Evolutionary conservation across 1,139 yeast species (phyloP).

Genomic region (Candida tropicalis): DNA sequence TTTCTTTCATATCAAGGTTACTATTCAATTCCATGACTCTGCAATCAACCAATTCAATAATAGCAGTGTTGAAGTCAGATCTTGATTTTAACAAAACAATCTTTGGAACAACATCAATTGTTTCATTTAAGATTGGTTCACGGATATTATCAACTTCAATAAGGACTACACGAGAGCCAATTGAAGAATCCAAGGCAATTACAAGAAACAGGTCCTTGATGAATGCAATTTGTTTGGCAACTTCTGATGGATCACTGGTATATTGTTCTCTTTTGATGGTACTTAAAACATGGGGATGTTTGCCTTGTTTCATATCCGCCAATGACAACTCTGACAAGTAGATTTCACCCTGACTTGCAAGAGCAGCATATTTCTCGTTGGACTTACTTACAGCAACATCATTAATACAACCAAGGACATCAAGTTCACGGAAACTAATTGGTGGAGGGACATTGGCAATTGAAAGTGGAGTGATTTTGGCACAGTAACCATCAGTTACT

Average conservation of each 20-base stretch:
- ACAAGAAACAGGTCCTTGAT: slow-evolving; percentile 53
- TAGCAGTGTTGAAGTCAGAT: slow-evolving; percentile 54
- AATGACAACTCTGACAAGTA: slow-evolving; percentile 25
- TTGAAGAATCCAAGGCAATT: slow-evolving; percentile 56
- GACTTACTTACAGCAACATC: slow-evolving; percentile 66
- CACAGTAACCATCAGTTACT: slow-evolving; percentile 78
- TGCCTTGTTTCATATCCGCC: slow-evolving; percentile 40
- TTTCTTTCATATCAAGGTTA: slow-evolving; percentile 24
- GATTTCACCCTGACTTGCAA: slow-evolving; percentile 44
- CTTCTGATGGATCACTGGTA: slow-evolving; percentile 42
- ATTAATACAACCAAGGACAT: slow-evolving; percentile 51
- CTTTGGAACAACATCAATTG: slow-evolving; percentile 49
- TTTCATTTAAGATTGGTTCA: slow-evolving; percentile 42
- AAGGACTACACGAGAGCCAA: slow-evolving; percentile 51
- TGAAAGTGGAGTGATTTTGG: slow-evolving; percentile 79
- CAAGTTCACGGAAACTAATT: slow-evolving; percentile 69
- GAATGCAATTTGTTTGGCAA: slow-evolving; percentile 66
- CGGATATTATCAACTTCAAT: slow-evolving; percentile 45
- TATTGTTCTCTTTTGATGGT: slow-evolving; percentile 30
- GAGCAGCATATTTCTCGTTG: slow-evolving; percentile 61
- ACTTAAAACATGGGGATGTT: slow-evolving; percentile 48
- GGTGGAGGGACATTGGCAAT: slow-evolving; percentile 97
- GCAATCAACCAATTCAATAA: slow-evolving; percentile 68
- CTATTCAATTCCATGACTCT: slow-evolving; percentile 47
- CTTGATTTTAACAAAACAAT: slow-evolving; percentile 59